phyloP scores from a whole-genome alignment of 768 basidiomycete species.

The Sistotremastrum suecicum region DNA sequence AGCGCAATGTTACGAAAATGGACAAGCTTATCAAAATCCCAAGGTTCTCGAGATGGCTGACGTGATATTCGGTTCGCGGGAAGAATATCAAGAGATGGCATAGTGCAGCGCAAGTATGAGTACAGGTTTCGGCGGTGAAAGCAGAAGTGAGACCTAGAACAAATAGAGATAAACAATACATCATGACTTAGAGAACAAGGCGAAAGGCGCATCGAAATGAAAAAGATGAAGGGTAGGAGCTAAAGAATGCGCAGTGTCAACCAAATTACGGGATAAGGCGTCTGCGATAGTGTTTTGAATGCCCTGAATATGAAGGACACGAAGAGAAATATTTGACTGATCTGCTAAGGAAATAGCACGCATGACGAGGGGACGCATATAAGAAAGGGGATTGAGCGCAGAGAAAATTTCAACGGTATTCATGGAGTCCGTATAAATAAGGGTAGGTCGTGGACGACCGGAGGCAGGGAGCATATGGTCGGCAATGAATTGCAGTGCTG shows the following conservation, averaged over 20 bases:
- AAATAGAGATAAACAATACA: conserved; percentile 4
- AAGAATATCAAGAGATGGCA: too few relatives aligned
- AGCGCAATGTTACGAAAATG: conserved; percentile 20
- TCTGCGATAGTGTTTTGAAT: conserved; percentile 9
- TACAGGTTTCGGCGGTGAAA: neutral
- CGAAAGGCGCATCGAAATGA: conserved; percentile 8
- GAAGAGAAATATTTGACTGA: conserved; percentile 5
- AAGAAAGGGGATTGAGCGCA: conserved; percentile 9
- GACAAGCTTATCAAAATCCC: conserved; percentile 20
- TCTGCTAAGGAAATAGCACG: conserved; percentile 11
- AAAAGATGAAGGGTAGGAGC: conserved; percentile 3
- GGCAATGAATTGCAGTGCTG: neutral
- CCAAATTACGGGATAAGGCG: conserved; percentile 7
- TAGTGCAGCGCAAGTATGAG: too few relatives aligned
- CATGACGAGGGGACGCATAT: conserved; percentile 15
- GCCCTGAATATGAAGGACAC: conserved; percentile 14
- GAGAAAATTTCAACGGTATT: conserved; percentile 23
- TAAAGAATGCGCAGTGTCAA: neutral
- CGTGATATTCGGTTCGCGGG: neutral
- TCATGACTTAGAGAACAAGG: neutral
- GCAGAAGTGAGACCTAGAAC: conserved; percentile 1
- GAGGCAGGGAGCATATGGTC: neutral
- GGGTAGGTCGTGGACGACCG: too few relatives aligned
- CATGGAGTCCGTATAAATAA: conserved; percentile 17
- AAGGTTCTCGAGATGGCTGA: conserved; percentile 20